Evolutionary conservation across 345 rosid species (phyloP).

Genomic region (Melaleuca alternifolia): DNA sequence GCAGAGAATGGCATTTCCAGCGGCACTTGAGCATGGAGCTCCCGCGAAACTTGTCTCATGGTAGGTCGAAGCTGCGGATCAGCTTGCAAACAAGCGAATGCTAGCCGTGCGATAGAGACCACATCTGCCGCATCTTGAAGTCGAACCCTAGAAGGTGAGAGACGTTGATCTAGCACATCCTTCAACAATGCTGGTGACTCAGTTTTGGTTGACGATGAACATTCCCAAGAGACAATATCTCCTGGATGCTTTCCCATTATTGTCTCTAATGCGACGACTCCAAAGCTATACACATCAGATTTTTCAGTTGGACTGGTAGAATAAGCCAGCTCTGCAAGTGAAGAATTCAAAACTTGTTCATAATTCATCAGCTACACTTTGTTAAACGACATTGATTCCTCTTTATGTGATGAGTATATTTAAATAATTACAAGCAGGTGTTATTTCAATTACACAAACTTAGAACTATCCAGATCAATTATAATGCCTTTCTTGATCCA

Average conservation of each 20-base stretch:
- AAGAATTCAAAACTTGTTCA: neutral
- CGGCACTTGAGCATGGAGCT: neutral
- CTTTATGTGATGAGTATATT: no score
- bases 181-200: neutral
- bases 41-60: neutral
- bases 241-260: constrained; percentile 4
- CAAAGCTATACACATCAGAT: constrained; percentile 13
- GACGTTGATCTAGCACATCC: neutral
- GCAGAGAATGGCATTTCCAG: neutral
- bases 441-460: neutral
- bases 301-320: neutral
- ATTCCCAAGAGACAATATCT: neutral
- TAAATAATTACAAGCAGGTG: no score
- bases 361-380: neutral
- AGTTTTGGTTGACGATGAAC: neutral
- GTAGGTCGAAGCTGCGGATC: neutral
- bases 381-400: no score
- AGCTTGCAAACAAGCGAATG: neutral
- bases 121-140: neutral
- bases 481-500: no score
- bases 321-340: constrained; percentile 13
- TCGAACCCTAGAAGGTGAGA: neutral
- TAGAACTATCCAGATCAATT: no score
- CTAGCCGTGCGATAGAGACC: neutral
- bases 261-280: constrained; percentile 5